Percentiles rank a stretch among this genome's conserved stretches.
Conservation (phyloP, 306 rosid genomes). For the Trifolium dubium region DNA sequence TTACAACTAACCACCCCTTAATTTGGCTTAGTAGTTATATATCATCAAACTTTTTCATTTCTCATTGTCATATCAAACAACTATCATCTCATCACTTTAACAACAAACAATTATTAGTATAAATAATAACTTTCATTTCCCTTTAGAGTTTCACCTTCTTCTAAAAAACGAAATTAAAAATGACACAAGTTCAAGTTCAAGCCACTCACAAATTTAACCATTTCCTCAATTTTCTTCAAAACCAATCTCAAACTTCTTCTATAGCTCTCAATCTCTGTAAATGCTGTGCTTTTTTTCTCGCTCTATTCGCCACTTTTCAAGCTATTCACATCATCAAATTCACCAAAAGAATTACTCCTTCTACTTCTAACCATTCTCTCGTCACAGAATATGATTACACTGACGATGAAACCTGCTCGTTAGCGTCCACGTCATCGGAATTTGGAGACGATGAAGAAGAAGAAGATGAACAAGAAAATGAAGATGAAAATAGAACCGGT, state of each 20-base stretch:
- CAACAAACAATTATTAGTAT: too few relatives aligned
- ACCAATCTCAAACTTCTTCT: conserved; percentile 48
- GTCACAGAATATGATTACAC: conserved; percentile 47
- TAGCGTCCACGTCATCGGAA: conserved; percentile 36
- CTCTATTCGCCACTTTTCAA: conserved; percentile 62
- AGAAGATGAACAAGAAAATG: conserved; percentile 7
- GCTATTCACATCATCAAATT: conserved; percentile 44
- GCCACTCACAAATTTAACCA: conserved; percentile 52
- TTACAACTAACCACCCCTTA: not conserved
- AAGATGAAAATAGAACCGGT: conserved; percentile 5
- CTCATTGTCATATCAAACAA: not conserved
- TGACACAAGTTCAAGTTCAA: conserved; percentile 51
- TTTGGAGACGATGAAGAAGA: conserved; percentile 44
- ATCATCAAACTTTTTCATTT: not conserved
- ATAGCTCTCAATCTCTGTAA: conserved; percentile 51
- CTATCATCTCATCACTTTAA: too few relatives aligned
- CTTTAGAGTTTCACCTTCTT: too few relatives aligned
- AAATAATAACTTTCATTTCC: too few relatives aligned
- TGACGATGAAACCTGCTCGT: conserved; percentile 2
- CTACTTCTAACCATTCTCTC: conserved; percentile 45
- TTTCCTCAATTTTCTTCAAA: conserved; percentile 43
- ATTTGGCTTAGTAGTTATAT: not conserved
- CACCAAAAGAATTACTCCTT: conserved; percentile 5
- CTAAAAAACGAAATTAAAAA: not conserved
- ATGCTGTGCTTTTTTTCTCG: conserved; percentile 67